Conservation (phyloP, 1,284 basidiomycete species). For the Psilocybe mexicana region DNA sequence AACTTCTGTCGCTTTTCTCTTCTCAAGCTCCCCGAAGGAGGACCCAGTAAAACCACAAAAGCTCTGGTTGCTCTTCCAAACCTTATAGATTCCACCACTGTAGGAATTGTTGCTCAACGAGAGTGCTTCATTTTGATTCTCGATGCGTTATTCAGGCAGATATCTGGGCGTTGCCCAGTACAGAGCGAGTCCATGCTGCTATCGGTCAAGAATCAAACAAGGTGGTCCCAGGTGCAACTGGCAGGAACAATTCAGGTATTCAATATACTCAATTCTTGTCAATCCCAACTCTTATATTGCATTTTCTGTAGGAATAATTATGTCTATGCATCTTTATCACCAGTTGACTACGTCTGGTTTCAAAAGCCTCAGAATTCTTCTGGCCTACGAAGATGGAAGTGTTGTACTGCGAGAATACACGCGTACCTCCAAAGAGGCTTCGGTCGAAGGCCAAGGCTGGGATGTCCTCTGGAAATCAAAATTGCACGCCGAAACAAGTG, state of each 20-base stretch:
- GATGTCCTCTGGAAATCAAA: conserved; percentile 67
- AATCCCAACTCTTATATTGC: too few species aligned
- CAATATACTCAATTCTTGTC: neutral
- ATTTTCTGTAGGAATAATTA: conserved; percentile 68
- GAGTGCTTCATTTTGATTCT: neutral
- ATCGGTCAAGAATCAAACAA: conserved; percentile 56
- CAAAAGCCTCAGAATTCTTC: conserved; percentile 55
- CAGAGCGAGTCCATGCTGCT: conserved; percentile 74
- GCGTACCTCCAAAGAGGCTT: conserved; percentile 40
- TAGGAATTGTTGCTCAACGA: conserved; percentile 35
- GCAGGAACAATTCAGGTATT: conserved; percentile 43
- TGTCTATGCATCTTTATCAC: conserved; percentile 75
- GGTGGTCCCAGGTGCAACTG: conserved; percentile 44
- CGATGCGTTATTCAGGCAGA: conserved; percentile 58
- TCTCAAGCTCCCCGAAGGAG: conserved; percentile 22
- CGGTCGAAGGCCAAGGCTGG: conserved; percentile 77
- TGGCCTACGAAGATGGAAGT: conserved; percentile 82
- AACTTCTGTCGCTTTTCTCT: conserved; percentile 83
- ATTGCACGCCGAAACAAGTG: conserved; percentile 79
- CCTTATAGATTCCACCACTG: conserved; percentile 82
- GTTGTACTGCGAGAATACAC: conserved; percentile 64
- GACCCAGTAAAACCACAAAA: conserved; percentile 19
- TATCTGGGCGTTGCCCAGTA: conserved; percentile 70
- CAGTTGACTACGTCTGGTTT: conserved; percentile 21
- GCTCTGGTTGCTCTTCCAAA: conserved; percentile 82